Base-by-base conservation (phyloP, 1,139 yeast genomes). In the Taiozyma sp. region DNA sequence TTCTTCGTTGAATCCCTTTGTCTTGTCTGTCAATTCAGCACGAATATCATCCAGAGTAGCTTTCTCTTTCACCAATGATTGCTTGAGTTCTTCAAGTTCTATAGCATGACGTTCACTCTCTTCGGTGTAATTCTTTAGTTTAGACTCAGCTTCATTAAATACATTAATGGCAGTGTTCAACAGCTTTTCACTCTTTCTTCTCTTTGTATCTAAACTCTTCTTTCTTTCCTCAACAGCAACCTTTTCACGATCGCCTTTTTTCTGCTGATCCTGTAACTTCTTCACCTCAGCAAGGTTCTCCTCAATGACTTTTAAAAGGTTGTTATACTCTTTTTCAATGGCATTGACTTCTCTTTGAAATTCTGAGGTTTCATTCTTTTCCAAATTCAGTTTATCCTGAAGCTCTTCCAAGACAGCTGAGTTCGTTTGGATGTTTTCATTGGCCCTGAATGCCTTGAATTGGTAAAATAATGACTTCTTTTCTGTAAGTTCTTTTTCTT, bases 151-250 rank as follows among this genome's bases (percentile, higher is more conserved):
- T 45, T 80, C 75, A 6, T 63, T 66, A 14, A 74, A 57, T 0
- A 72, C 65, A 40, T 68, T 67, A 7, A 65, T 61, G 2, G 79
- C 73, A 1, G 73, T 55, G 6, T 68, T 59, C 55, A 70, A 47
- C 1, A 73, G 67, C 60, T 86, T 86, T 51, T 76, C 76, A 11
- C 81, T 74, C 64, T 89, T 88, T 61, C 80, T 79, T 50, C 75
- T 72, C 61, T 85, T 88, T 41, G 70, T 72, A 28, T 72, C 76
- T 46, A 83, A 67, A 64, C 86, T 83, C 67, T 86, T 88, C 49
- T 77, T 72, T 64, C 82, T 85, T 65, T 90, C 97, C 56, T 88
- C 95, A 49, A 79, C 70, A 4, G 90, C 77, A 8, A 88, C 90
- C 47, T 74, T 80, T 40, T 79, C 80, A 32, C 76, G 66, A 30